phyloP scores from a whole-genome alignment of 2,329 filamentous ascomycete genomes.

The Chlorencoelia australis region DNA sequence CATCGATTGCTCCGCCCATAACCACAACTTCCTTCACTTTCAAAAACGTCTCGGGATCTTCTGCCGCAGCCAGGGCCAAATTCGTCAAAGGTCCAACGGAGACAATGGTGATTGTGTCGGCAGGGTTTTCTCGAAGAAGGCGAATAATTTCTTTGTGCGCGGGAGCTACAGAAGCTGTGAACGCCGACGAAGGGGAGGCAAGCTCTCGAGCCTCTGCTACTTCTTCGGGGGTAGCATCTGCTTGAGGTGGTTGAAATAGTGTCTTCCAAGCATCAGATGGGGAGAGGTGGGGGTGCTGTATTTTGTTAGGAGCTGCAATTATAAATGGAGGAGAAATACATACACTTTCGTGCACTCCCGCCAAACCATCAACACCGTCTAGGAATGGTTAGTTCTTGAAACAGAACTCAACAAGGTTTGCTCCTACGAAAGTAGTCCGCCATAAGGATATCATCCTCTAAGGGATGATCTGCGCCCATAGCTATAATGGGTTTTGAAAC shows the following conservation, averaged over 20 bases:
- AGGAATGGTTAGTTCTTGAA: no score
- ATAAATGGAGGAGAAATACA: slow-evolving; percentile 8
- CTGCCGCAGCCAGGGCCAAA: slow-evolving; percentile 74
- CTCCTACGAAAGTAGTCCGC: slow-evolving; percentile 79
- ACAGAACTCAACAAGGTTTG: no score
- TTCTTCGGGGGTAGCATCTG: slow-evolving; percentile 36
- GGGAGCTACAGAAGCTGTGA: slow-evolving; percentile 62
- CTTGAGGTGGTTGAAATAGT: slow-evolving; percentile 45
- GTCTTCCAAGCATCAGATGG: slow-evolving; percentile 65
- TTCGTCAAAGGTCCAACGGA: slow-evolving; percentile 92
- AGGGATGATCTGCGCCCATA: slow-evolving; percentile 73
- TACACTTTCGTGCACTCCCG: slow-evolving; percentile 58
- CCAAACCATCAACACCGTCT: slow-evolving; percentile 71
- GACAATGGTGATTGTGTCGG: slow-evolving; percentile 79
- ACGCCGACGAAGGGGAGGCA: slow-evolving; percentile 39
- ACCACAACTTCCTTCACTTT: slow-evolving; percentile 83
- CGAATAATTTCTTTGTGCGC: slow-evolving; percentile 86
- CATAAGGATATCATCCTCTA: slow-evolving; percentile 72
- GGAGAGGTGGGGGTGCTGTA: slow-evolving; percentile 60
- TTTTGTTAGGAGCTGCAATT: slow-evolving; percentile 11
- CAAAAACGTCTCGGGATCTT: slow-evolving; percentile 83
- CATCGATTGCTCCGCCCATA: slow-evolving; percentile 82
- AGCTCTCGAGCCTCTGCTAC: slow-evolving; percentile 25
- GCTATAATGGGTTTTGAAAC: slow-evolving; percentile 73
- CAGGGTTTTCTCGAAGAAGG: slow-evolving; percentile 70